Base-by-base conservation (phyloP, 2,329 filamentous ascomycete species). In the Ophiostoma tasmaniense region DNA sequence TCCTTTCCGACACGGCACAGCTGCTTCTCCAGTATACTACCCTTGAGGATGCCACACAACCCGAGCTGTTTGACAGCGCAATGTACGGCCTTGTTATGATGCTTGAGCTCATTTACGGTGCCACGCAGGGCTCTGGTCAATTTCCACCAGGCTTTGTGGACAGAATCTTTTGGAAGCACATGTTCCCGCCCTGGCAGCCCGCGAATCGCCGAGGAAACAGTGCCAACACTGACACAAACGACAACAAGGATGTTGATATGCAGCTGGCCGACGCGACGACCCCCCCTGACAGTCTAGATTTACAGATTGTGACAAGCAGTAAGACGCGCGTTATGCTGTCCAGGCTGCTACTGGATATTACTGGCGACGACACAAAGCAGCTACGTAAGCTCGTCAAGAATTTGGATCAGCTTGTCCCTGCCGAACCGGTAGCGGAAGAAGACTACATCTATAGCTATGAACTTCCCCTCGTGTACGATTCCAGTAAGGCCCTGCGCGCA, bases 401-500 rank as follows among this genome's bases (percentile, higher is more conserved):
- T 52, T 76, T 89, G 62, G 76, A 80, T 35, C 78, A 78, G 22
- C 75, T 89, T 45, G 83, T 86, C 11, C 81, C 84, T 4, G 81
- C 83, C 71, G 83, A 80, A 50, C 71, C 74, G 8, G 75, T 78
- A 0, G 79, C 79, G 2, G 76, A 79, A 0, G 80, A 81, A 3
- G 62, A 17, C 28, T 80, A 70, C 2, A 81, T 84, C 7, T 89
- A 90, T 73, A 81, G 82, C 17, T 89, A 89, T 71, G 85, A 91
- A 0, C 79, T 90, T 3, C 80, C 80, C 4, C 85, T 82, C 75
- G 78, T 81, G 64, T 89, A 91, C 71, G 90, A 94, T 66, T 83
- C 89, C 42, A 79, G 78, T 52, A 88, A 86, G 74, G 85, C 87
- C 20, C 84, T 96, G n/a, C 87, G 92, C 71, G 88, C 91, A 1